Evolutionary conservation across 2,329 filamentous ascomycete species (phyloP).

Genomic region (Trichophyton schoenleinii): DNA sequence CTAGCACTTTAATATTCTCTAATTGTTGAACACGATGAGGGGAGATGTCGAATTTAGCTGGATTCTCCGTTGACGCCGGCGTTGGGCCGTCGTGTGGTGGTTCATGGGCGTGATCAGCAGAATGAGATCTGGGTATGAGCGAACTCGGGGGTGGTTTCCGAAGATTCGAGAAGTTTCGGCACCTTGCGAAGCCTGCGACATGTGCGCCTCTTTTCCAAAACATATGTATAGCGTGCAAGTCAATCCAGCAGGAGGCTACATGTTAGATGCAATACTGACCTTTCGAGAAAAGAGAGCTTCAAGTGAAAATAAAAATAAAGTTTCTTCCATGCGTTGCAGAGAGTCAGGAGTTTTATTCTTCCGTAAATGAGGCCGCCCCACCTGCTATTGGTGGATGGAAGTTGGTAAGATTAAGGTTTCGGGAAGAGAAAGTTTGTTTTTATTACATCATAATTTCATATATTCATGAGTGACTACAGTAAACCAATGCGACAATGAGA

Average conservation of each 20-base stretch:
- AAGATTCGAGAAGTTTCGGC: neutral
- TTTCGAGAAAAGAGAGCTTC: neutral
- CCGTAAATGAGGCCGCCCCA: no score
- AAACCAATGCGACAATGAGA: no score
- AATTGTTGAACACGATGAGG: neutral
- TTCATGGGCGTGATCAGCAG: neutral
- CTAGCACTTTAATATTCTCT: constrained; percentile 1
- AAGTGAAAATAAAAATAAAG: neutral
- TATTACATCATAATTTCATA: no score
- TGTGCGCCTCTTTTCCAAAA: constrained; percentile 1
- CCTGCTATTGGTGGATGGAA: no score
- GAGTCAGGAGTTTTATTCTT: no score
- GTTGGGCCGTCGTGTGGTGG: neutral
- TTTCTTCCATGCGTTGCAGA: neutral
- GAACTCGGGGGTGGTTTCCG: neutral
- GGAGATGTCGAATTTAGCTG: neutral
- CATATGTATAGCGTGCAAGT: constrained; percentile 1
- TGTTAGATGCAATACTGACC: neutral
- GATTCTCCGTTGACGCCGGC: neutral
- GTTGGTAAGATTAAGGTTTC: no score
- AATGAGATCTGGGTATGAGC: neutral
- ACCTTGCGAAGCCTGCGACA: neutral
- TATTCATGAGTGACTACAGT: no score
- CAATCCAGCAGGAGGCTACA: neutral
- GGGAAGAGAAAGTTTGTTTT: no score